These are phyloP conservation scores for Aspergillus diversus DNA, from an alignment of 495 filamentous ascomycete genomes.

Conservation along the genomic window DNA sequence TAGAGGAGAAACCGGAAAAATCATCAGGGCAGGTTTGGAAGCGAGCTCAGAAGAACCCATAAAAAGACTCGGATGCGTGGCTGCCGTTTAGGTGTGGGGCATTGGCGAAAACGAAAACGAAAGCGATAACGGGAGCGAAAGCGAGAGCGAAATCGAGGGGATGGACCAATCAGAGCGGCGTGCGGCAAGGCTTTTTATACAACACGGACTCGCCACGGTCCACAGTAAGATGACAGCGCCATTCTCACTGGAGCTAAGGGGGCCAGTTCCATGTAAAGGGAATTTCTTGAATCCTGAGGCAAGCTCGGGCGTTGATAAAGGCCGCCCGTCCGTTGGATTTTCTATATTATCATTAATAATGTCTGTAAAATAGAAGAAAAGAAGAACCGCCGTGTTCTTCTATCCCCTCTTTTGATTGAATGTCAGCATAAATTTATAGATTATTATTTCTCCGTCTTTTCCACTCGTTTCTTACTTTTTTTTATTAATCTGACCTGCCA, in stretches of 20 bases:
- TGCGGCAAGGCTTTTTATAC: constrained; percentile 13
- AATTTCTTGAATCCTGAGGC: too few species aligned
- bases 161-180: constrained; percentile 27
- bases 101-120: constrained; percentile 26
- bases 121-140: constrained; percentile 21
- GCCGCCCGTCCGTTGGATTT: too few species aligned
- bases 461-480: neutral
- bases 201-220: constrained; percentile 13
- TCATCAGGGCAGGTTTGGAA: neutral
- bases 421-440: neutral
- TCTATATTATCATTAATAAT: constrained; percentile 7
- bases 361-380: neutral
- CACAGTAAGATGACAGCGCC: constrained; percentile 13
- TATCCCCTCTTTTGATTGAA: neutral
- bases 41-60: neutral
- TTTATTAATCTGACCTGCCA: neutral
- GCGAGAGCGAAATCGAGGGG: constrained; percentile 25
- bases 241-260: constrained; percentile 4
- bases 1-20: neutral
- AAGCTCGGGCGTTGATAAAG: too few species aligned
- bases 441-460: neutral
- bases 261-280: too few species aligned
- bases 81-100: constrained; percentile 8
- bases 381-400: neutral
- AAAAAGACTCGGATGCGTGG: neutral